A percentile compares a stretch with the other conserved stretches of the same genome.
These are phyloP conservation scores for Aphanomyces stellatus DNA, from an alignment of 352 stramenopile species.

Conservation along the genomic window DNA sequence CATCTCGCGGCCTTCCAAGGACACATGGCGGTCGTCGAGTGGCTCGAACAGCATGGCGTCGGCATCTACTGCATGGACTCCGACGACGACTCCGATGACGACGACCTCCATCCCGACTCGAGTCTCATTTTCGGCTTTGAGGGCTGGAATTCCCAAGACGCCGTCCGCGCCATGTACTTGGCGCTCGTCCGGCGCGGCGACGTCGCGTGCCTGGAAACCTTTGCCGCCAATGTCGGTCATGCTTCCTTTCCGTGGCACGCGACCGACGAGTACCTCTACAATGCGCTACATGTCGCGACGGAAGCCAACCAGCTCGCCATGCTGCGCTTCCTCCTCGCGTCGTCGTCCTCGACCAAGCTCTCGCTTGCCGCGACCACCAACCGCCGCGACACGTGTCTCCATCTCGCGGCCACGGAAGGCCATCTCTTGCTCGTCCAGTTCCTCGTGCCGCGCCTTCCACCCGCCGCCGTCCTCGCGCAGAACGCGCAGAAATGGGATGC, in stretches of 20 bases:
- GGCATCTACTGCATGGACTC: not conserved
- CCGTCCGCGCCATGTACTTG: not conserved
- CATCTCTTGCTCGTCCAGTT: not conserved
- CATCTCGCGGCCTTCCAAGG: slow-evolving; percentile 14
- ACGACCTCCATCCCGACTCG: not conserved
- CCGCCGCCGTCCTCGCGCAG: not conserved
- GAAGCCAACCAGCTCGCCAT: slow-evolving; percentile 1
- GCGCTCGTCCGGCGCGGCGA: not conserved
- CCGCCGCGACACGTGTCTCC: slow-evolving; percentile 4
- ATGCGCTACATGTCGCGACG: not conserved
- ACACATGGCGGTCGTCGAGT: not conserved
- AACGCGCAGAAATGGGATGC: slow-evolving; percentile 6
- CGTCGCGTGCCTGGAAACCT: not conserved
- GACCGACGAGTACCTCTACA: not conserved
- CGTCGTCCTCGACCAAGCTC: not conserved
- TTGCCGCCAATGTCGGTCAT: slow-evolving; percentile 1
- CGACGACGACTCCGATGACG: not conserved
- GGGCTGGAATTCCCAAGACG: not conserved
- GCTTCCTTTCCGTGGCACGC: not conserved
- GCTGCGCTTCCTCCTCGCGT: not conserved
- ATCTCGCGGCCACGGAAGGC: not conserved
- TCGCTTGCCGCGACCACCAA: not conserved
- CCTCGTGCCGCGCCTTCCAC: not conserved
- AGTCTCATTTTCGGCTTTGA: too few species aligned
- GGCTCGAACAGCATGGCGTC: slow-evolving; percentile 12